Evolutionary conservation across 768 basidiomycete species (phyloP), one percentile per base, ranked within the genome.

Genomic region (Rhodotorula diobovata): DNA sequence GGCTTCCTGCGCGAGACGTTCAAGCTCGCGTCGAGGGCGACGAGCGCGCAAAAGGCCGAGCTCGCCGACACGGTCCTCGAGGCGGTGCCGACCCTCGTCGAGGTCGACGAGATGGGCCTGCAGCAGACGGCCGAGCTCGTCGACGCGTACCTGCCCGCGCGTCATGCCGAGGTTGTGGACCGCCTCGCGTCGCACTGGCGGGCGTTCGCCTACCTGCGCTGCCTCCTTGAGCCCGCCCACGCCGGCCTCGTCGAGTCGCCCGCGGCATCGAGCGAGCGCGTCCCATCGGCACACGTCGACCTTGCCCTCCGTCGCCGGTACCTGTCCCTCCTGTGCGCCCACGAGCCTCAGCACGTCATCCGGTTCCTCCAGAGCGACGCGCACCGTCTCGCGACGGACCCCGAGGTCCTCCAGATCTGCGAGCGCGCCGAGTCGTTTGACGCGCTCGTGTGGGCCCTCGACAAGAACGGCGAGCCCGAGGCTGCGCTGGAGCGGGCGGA

Each of bases 391-490:
- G 55, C 60, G 16, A 46, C 60, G 23, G 43, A 62, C 30, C 51
- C 61, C 11, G 56, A 66, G 7, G 64, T 58, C 2, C 39, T 75
- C 32, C 20, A 20, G 10, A 85, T 86, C 16, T 94, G 91, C 79
- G 89, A 93, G 80, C 79, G 83, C 4, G 83, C 84, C 30, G 83
- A 83, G 53, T 87, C 87, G 25, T 89, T 85, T 72, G 87, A 91
- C 60, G 91, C 90, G 16, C 87, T 89, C 34, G 81, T 97, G 10
- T 97, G 94, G 94, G 84, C 87, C 5, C 81, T 87, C 57, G 84
- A 92, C 74, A 84, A 84, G 76, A 83, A 82, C 54, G 89, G 89
- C 4, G 82, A 87, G 59, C 85, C 89, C 16, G 82, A 81, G 62
- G 84, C 83, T 30, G 90, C 93, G 21, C 83, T 97, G 43, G 77